Evolutionary conservation across 2,329 filamentous ascomycete genomes (phyloP).

Genomic region (Trichoderma sp.): DNA sequence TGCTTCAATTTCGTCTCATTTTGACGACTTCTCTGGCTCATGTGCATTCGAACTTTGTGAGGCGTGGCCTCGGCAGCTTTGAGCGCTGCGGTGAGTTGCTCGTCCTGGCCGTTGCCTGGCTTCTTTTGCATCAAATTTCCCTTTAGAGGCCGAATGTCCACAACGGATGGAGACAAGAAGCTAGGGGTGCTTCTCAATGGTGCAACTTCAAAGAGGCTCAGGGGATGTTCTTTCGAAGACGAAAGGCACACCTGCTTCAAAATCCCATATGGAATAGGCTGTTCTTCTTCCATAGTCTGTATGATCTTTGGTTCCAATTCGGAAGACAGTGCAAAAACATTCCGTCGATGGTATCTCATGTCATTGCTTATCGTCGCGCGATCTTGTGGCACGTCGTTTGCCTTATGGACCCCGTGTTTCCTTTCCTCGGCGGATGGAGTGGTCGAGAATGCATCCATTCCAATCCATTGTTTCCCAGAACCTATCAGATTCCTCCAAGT

Average conservation of each 20-base stretch:
- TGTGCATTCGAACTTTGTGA: background rate
- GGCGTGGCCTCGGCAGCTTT: slow-evolving; percentile 15
- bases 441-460: background rate
- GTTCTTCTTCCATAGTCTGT: background rate
- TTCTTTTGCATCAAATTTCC: background rate
- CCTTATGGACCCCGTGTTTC: background rate
- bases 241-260: slow-evolving; percentile 6
- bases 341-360: background rate
- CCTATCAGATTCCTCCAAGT: background rate
- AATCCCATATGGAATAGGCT: background rate
- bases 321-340: background rate
- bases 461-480: background rate
- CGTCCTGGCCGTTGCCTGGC: slow-evolving; percentile 11
- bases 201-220: slow-evolving; percentile 13
- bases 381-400: background rate
- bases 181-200: background rate
- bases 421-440: background rate
- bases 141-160: slow-evolving; percentile 5
- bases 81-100: slow-evolving; percentile 18
- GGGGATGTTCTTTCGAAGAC: background rate
- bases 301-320: background rate
- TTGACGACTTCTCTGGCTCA: background rate
- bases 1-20: background rate
- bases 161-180: background rate
- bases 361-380: background rate